These are phyloP conservation scores for Crithidia expoeki DNA, from an alignment of 208 protist genomes.

Conservation along the genomic window DNA sequence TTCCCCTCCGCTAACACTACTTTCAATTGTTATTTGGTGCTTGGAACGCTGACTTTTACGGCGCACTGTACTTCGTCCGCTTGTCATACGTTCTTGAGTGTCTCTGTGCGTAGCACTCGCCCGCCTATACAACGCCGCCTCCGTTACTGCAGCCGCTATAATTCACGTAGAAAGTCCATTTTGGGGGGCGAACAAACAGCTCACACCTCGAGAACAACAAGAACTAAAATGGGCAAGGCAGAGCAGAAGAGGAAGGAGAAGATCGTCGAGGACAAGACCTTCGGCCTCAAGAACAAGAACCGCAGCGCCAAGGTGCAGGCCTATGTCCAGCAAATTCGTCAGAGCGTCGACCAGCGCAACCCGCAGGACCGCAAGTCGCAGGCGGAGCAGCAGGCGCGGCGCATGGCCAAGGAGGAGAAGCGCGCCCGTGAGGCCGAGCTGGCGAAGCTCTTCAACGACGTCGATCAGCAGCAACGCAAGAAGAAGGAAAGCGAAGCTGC, in stretches of 20 bases:
- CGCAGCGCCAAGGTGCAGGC: constrained; percentile 90
- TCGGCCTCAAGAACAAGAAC: constrained; percentile 95
- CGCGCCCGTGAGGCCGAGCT: constrained; percentile 82
- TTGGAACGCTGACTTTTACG: no score
- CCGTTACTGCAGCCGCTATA: no score
- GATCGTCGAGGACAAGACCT: constrained; percentile 92
- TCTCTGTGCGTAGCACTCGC: no score
- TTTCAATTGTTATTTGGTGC: no score
- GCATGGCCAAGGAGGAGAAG: constrained; percentile 77
- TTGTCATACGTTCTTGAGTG: no score
- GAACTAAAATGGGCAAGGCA: constrained; percentile 49
- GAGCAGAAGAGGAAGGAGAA: constrained; percentile 91
- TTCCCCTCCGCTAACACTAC: no score
- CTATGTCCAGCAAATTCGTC: constrained; percentile 73
- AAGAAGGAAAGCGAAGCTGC: constrained; percentile 29
- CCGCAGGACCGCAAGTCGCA: constrained; percentile 72
- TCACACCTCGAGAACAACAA: no score
- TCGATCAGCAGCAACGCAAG: constrained; percentile 47
- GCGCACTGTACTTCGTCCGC: no score
- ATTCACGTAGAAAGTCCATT: no score
- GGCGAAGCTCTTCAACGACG: constrained; percentile 78
- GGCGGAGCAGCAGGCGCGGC: constrained; percentile 69
- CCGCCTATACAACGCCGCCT: no score
- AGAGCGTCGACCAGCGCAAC: constrained; percentile 67
- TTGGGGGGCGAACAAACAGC: no score